Conservation (phyloP, 805 yeast genomes). For the Saccharomyces cerevisiae region DNA sequence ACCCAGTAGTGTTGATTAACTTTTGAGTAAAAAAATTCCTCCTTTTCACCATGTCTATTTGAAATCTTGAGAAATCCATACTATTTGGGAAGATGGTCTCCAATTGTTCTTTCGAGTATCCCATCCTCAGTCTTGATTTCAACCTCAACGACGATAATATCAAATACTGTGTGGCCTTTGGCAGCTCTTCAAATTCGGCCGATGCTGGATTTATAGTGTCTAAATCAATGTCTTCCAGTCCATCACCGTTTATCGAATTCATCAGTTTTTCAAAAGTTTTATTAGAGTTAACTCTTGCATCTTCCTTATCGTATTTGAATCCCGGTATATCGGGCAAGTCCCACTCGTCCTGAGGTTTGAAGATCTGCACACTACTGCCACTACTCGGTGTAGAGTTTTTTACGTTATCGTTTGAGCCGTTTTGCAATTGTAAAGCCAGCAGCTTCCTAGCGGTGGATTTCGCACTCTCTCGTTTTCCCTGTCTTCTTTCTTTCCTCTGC, state of each 20-base stretch:
- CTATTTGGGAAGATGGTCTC: conserved; percentile 74
- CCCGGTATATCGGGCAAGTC: conserved; percentile 67
- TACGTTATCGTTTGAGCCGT: conserved; percentile 16
- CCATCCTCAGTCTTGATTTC: conserved; percentile 88
- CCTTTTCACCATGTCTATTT: conserved; percentile 84
- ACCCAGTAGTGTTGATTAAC: conserved; percentile 74
- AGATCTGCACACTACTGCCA: conserved; percentile 9
- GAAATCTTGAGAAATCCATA: conserved; percentile 86
- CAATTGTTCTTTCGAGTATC: conserved; percentile 83
- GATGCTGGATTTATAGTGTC: conserved; percentile 80
- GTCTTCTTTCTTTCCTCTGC: conserved; percentile 62
- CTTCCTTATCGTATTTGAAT: conserved; percentile 46
- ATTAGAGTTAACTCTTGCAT: conserved; percentile 65
- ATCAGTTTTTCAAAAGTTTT: conserved; percentile 61
- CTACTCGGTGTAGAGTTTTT: neutral
- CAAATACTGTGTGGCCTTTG: conserved; percentile 81
- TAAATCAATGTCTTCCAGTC: conserved; percentile 60
- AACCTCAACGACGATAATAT: conserved; percentile 73
- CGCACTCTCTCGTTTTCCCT: conserved; percentile 64
- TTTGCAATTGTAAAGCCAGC: conserved; percentile 70
- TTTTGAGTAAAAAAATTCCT: conserved; percentile 85
- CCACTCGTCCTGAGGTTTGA: conserved; percentile 62
- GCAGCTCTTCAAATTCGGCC: conserved; percentile 63
- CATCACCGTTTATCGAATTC: conserved; percentile 42
- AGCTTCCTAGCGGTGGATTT: conserved; percentile 70